Percentiles rank a stretch among this genome's conserved stretches.
Evolutionary conservation across 2,329 filamentous ascomycete genomes (phyloP).

Genomic region (Aspergillus oerlinghausenensis): DNA sequence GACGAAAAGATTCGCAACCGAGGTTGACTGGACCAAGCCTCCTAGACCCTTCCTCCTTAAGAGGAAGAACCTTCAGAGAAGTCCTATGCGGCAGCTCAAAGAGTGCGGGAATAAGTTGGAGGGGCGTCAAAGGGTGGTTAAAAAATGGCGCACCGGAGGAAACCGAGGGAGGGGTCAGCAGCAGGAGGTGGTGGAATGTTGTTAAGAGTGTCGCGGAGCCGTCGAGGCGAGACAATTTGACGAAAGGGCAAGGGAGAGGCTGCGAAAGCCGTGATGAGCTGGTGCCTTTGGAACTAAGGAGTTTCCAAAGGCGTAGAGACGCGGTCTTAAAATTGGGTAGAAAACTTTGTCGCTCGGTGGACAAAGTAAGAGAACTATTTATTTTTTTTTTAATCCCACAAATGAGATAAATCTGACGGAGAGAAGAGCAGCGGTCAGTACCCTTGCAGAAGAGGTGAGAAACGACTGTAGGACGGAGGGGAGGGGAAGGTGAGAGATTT

Average conservation of each 20-base stretch:
- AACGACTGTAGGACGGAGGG: constrained; percentile 2
- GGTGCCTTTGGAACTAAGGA: constrained; percentile 33
- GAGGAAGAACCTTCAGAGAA: constrained; percentile 98
- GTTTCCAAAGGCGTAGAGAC: constrained; percentile 34
- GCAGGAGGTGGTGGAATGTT: constrained; percentile 44
- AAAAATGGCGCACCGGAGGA: constrained; percentile 37
- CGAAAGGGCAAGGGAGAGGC: constrained; percentile 26
- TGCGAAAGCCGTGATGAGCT: constrained; percentile 37
- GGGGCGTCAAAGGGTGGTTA: constrained; percentile 28
- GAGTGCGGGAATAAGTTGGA: constrained; percentile 54
- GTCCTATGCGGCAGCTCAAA: constrained; percentile 99
- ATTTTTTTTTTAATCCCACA: constrained; percentile 4
- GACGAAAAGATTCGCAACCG: constrained; percentile 90
- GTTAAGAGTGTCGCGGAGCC: constrained; percentile 44
- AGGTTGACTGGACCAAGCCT: constrained; percentile 90
- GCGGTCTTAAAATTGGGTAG: constrained; percentile 5
- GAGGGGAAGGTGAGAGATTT: constrained; percentile 13
- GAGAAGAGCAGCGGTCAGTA: constrained; percentile 13
- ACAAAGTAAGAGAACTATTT: constrained; percentile 8
- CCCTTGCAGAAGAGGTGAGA: not conserved
- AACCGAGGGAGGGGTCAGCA: constrained; percentile 24
- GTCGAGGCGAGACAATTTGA: constrained; percentile 43
- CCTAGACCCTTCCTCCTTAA: constrained; percentile 98
- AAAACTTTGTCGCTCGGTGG: not conserved
- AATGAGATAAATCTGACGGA: constrained; percentile 9